Conservation (phyloP, 371 early-diverging fungal genomes). For the Rhizopus delemar region DNA sequence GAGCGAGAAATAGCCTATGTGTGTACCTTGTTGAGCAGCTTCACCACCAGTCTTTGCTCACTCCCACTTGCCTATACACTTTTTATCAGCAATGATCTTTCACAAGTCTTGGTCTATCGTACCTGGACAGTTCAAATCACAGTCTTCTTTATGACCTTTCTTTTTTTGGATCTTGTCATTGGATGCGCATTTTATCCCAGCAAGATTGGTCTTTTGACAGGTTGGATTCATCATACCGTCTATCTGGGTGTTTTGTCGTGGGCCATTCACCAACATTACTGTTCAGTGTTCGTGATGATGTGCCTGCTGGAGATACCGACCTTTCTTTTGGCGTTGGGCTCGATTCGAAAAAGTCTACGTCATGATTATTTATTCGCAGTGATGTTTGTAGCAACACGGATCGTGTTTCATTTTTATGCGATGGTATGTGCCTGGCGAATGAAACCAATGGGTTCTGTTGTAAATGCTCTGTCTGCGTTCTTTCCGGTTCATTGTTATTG, state of each 20-base stretch:
- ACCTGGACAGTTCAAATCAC: conserved; percentile 35
- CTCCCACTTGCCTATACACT: conserved; percentile 31
- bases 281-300: conserved; percentile 36
- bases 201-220: conserved; percentile 53
- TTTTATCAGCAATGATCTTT: conserved; percentile 9
- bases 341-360: conserved; percentile 31
- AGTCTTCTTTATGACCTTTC: conserved; percentile 44
- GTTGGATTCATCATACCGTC: conserved; percentile 58
- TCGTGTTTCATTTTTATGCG: conserved; percentile 44
- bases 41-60: conserved; percentile 27
- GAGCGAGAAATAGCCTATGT: conserved; percentile 40
- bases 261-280: conserved; percentile 29
- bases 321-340: conserved; percentile 40
- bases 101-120: conserved; percentile 20
- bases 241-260: conserved; percentile 37
- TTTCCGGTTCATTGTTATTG: conserved; percentile 52
- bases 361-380: conserved; percentile 46
- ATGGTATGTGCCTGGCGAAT: conserved; percentile 25
- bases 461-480: conserved; percentile 24
- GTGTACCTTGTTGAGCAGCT: conserved; percentile 38
- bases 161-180: conserved; percentile 47
- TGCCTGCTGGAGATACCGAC: conserved; percentile 46
- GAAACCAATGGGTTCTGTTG: conserved; percentile 15
- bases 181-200: conserved; percentile 48
- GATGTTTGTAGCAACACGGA: conserved; percentile 37